Percentiles rank a stretch among this genome's conserved stretches.
Conservation (phyloP, 257 asterid species). For the Vinca minor region DNA sequence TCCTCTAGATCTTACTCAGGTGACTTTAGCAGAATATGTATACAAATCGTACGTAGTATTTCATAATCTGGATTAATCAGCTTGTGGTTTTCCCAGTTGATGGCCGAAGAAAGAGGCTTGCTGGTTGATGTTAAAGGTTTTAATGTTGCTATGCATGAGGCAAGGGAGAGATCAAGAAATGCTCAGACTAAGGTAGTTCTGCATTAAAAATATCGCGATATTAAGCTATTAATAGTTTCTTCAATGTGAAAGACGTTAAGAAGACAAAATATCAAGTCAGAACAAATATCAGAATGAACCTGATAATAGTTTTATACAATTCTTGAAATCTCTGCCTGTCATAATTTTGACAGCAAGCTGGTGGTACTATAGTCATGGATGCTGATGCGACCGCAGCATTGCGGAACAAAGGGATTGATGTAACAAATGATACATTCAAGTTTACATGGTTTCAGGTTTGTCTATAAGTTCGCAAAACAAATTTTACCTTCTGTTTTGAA, state of each 20-base stretch:
- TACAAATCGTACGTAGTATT: neutral
- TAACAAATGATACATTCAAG: slow-evolving; percentile 75
- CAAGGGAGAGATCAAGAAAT: slow-evolving; percentile 88
- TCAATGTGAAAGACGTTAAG: neutral
- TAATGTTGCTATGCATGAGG: slow-evolving; percentile 63
- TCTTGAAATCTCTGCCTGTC: slow-evolving; percentile 2
- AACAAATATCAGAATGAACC: neutral
- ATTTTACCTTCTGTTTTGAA: neutral
- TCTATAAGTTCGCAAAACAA: neutral
- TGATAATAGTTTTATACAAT: neutral
- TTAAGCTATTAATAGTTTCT: neutral
- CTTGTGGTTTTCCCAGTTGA: slow-evolving; percentile 43
- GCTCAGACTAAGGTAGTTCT: slow-evolving; percentile 75
- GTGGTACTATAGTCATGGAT: slow-evolving; percentile 72
- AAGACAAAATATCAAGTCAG: neutral
- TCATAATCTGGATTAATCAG: slow-evolving; percentile 15
- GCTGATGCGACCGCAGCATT: slow-evolving; percentile 85
- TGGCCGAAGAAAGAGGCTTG: slow-evolving; percentile 97
- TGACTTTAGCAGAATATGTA: slow-evolving; percentile 18
- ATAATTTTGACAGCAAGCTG: slow-evolving; percentile 49
- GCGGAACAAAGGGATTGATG: slow-evolving; percentile 63
- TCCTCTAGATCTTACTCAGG: slow-evolving; percentile 98
- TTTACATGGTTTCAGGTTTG: slow-evolving; percentile 85
- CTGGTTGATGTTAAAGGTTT: slow-evolving; percentile 73
- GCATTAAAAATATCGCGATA: neutral